Evolutionary conservation across 768 basidiomycete genomes (phyloP), one percentile per base, ranked within the genome.

Genomic region (Xerocomellus amylosporus): DNA sequence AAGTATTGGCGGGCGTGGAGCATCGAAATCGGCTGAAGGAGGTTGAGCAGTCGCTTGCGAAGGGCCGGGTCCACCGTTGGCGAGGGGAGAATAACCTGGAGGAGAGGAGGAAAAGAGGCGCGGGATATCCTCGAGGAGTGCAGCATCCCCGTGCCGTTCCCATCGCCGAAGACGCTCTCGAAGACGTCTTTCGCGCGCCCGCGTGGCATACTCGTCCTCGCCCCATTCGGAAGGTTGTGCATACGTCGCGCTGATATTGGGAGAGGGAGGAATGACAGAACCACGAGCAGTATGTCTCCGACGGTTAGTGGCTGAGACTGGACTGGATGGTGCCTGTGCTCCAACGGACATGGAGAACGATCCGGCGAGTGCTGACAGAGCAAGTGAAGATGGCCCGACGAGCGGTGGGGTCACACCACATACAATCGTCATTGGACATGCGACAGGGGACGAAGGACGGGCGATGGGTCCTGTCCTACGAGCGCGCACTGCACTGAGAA

Each of bases 341-440:
- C 43, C 58, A n/a, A 28, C 6, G 20, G 54, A 13, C 52, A 57
- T 42, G 1, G 54, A 42, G 40, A 64, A 67, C 3, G 60, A 19
- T 14, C 53, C 59, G 5, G 53, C 5, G 30, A 41, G 56, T 51
- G 61, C 28, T 34, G 59, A 33, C 2, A 58, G 47, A 24, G 51
- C 14, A 50, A 56, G 12, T 63, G 71, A 45, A 62, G 65, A 59
- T 10, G 81, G 74, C n/a, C 81, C 78, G 14, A 82, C 73, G n/a
- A 93, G 72, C 4, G 89, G 74, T 26, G 93, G 92, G 1, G 88
- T 86, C 63, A 91, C 84, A n/a, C 93, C 92, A 62, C 96, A 89
- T 17, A 97, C 77, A 44, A 97, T 91, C 8, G 86, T 83, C 61
- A 87, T 89, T 3, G 93, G 90, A 64, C 83, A 83, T 34, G 71